Percentiles rank a stretch among this genome's conserved stretches.
Conservation (phyloP, 139 green algal genomes). For the Chlorella sp. region DNA sequence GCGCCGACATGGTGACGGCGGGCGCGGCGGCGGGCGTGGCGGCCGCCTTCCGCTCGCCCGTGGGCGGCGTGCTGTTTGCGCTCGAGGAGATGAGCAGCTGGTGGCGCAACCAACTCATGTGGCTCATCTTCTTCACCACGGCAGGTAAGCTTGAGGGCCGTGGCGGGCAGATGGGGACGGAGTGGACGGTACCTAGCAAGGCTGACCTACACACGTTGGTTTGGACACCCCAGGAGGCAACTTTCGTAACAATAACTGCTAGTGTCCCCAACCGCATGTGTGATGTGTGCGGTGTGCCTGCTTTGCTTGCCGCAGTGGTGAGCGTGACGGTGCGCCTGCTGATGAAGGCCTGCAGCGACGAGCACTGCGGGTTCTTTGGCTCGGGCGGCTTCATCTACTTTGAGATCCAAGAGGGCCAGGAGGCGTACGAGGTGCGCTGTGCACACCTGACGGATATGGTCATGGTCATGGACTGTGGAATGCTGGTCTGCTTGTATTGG, state of each 20-base stretch:
- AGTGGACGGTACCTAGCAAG: too few species aligned
- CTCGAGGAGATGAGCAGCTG: constrained; percentile 74
- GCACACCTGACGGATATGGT: too few species aligned
- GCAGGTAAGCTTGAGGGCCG: constrained; percentile 34
- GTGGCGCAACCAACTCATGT: constrained; percentile 68
- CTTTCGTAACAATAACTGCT: too few species aligned
- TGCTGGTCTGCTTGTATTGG: too few species aligned
- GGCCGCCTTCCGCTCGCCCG: constrained; percentile 71
- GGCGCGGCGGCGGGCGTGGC: constrained; percentile 70
- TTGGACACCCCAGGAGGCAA: too few species aligned
- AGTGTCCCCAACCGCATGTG: too few species aligned
- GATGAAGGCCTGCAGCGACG: constrained; percentile 53
- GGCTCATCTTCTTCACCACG: constrained; percentile 78
- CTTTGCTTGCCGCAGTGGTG: constrained; percentile 31
- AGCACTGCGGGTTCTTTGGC: constrained; percentile 65
- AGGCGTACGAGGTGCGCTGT: constrained; percentile 58
- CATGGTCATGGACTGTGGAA: too few species aligned
- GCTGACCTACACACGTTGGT: too few species aligned
- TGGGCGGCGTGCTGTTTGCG: constrained; percentile 83
- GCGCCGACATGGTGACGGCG: constrained; percentile 66
- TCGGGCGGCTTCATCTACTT: constrained; percentile 72
- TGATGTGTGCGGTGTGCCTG: too few species aligned
- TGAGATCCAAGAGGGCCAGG: constrained; percentile 61
- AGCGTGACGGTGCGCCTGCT: constrained; percentile 45
- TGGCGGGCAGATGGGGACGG: too few species aligned